Evolutionary conservation across 352 stramenopile genomes (phyloP).

Genomic region (Chrysophaeum taylorii): DNA sequence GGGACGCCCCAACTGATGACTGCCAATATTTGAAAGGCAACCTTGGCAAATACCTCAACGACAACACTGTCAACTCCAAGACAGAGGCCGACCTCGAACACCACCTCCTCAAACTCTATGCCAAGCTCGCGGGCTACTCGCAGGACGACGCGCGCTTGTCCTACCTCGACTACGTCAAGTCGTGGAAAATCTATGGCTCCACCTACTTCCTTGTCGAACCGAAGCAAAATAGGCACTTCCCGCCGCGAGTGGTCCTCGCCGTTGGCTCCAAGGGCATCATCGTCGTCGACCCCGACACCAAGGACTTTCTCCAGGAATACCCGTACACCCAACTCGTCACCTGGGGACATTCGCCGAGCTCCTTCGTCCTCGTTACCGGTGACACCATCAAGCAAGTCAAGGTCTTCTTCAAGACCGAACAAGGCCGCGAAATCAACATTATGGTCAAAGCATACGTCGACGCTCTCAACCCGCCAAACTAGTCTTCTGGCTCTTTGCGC

Average conservation of each 20-base stretch:
- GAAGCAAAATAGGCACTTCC: conserved; percentile 36
- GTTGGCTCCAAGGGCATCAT: conserved; percentile 54
- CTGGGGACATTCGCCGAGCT: conserved; percentile 61
- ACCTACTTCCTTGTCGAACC: conserved; percentile 55
- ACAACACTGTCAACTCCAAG: conserved; percentile 37
- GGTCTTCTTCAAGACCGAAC: conserved; percentile 37
- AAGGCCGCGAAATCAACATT: conserved; percentile 35
- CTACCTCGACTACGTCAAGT: conserved; percentile 54
- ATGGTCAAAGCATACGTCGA: conserved; percentile 36
- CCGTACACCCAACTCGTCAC: conserved; percentile 54
- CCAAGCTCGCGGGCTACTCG: conserved; percentile 32
- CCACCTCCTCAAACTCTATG: conserved; percentile 29
- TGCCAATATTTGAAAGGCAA: conserved; percentile 23
- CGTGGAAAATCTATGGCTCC: conserved; percentile 54
- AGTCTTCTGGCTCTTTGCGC: too few relatives aligned
- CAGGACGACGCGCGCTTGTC: conserved; percentile 38
- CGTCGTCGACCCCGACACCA: conserved; percentile 47
- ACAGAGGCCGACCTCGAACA: conserved; percentile 36
- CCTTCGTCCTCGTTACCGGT: conserved; percentile 61
- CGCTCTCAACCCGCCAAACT: too few relatives aligned
- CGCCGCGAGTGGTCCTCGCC: conserved; percentile 47
- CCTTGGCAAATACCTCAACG: conserved; percentile 38
- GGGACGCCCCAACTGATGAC: conserved; percentile 21
- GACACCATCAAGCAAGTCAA: conserved; percentile 30
- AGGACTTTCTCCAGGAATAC: conserved; percentile 51